Conservation (phyloP, 2,329 filamentous ascomycete genomes). For the Fusarium palustre region DNA sequence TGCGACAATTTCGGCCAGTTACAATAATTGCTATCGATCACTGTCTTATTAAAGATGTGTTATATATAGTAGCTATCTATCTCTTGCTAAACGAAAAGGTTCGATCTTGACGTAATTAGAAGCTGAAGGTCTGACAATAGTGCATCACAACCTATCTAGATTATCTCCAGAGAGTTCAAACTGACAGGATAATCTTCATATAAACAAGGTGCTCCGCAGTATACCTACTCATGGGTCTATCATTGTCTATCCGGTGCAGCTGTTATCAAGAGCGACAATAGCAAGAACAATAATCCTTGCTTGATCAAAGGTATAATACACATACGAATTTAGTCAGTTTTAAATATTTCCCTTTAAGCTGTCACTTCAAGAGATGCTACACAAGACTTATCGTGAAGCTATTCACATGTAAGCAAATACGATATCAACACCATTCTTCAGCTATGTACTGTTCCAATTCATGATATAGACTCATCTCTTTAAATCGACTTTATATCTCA, state of each 20-base stretch:
- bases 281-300: background rate
- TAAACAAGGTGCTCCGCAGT: background rate
- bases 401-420: background rate
- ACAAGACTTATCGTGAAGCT: background rate
- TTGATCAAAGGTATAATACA: background rate
- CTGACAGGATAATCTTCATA: background rate
- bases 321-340: background rate
- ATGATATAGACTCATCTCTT: background rate
- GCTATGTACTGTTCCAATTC: background rate
- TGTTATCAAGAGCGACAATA: background rate
- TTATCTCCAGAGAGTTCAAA: background rate
- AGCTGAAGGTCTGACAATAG: background rate
- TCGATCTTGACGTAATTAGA: no score
- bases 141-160: background rate
- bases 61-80: no score
- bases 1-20: background rate
- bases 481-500: conserved; percentile 4
- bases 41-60: background rate
- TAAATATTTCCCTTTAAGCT: background rate
- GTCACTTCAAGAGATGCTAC: background rate
- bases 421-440: background rate
- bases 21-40: background rate
- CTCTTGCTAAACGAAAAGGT: no score
- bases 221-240: background rate
- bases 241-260: background rate